Evolutionary conservation across 2,329 filamentous ascomycete species (phyloP).

Genomic region (Penicillium verrucosum): DNA sequence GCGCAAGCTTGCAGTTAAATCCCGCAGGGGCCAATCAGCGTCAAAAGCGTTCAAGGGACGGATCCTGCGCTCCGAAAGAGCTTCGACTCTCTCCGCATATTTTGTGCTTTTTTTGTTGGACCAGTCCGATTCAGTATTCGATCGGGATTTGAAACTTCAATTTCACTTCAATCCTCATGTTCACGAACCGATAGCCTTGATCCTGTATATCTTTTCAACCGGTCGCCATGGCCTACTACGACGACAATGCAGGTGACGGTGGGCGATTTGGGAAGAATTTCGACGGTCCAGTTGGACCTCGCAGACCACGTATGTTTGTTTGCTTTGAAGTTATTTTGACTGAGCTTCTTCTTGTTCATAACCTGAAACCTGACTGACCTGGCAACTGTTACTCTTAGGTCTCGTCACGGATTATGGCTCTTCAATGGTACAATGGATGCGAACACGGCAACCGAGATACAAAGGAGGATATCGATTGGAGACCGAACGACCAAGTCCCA

Average conservation of each 20-base stretch:
- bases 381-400: slow-evolving; percentile 50
- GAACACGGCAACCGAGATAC: slow-evolving; percentile 72
- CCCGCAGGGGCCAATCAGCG: slow-evolving; percentile 17
- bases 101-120: background rate
- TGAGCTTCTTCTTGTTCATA: background rate
- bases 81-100: slow-evolving; percentile 13
- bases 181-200: background rate
- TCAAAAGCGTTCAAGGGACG: slow-evolving; percentile 6
- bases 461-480: slow-evolving; percentile 70
- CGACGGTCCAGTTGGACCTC: slow-evolving; percentile 37
- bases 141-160: background rate
- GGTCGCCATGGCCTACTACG: slow-evolving; percentile 38
- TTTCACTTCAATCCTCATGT: background rate
- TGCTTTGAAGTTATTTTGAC: background rate
- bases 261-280: slow-evolving; percentile 33
- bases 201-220: slow-evolving; percentile 5
- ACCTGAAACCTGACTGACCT: slow-evolving; percentile 23
- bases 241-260: slow-evolving; percentile 38
- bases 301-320: slow-evolving; percentile 39
- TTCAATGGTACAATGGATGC: slow-evolving; percentile 87
- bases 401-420: slow-evolving; percentile 92
- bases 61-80: slow-evolving; percentile 12
- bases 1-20: slow-evolving; percentile 11
- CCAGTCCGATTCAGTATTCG: background rate
- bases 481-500: slow-evolving; percentile 77